Percentiles rank a stretch among this genome's conserved stretches.
These are phyloP conservation scores for Bisporella sp. DNA, from an alignment of 2,329 filamentous ascomycete species.

Conservation along the genomic window DNA sequence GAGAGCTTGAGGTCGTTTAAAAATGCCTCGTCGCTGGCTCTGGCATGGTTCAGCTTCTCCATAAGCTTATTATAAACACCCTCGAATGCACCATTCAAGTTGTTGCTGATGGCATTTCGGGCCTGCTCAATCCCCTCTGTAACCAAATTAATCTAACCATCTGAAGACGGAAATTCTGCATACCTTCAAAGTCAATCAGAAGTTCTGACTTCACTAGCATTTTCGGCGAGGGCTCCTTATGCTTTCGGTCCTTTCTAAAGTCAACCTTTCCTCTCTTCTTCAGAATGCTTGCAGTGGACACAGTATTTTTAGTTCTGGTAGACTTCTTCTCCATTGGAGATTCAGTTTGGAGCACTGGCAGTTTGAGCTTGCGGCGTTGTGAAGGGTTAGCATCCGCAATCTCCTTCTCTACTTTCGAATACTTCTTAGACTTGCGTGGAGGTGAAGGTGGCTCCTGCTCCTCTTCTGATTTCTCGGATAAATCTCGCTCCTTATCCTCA, in stretches of 20 bases:
- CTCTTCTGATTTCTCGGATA: too few species aligned
- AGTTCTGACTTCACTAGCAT: conserved; percentile 9
- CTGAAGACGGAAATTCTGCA: neutral
- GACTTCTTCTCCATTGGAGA: neutral
- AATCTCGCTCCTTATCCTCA: too few species aligned
- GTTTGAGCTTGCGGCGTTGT: too few species aligned
- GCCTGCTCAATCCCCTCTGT: conserved; percentile 18
- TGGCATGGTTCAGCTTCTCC: conserved; percentile 3
- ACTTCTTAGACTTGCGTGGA: too few species aligned
- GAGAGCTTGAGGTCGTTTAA: conserved; percentile 5
- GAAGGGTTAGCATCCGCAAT: too few species aligned
- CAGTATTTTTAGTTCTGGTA: conserved; percentile 1
- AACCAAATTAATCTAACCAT: neutral
- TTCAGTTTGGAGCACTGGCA: neutral
- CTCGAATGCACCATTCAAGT: conserved; percentile 11
- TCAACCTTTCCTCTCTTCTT: conserved; percentile 12
- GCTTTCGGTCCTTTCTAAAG: conserved; percentile 9
- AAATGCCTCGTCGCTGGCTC: conserved; percentile 10
- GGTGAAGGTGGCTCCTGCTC: too few species aligned
- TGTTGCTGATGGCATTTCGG: conserved; percentile 6
- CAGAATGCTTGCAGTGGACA: conserved; percentile 17
- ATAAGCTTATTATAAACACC: conserved; percentile 9
- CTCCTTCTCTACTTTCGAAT: too few species aligned
- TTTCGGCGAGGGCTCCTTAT: conserved; percentile 2
- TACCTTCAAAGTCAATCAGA: conserved; percentile 11